Evolutionary conservation across 2,329 filamentous ascomycete genomes (phyloP).

Genomic region (Pestalotiopsis sp.): DNA sequence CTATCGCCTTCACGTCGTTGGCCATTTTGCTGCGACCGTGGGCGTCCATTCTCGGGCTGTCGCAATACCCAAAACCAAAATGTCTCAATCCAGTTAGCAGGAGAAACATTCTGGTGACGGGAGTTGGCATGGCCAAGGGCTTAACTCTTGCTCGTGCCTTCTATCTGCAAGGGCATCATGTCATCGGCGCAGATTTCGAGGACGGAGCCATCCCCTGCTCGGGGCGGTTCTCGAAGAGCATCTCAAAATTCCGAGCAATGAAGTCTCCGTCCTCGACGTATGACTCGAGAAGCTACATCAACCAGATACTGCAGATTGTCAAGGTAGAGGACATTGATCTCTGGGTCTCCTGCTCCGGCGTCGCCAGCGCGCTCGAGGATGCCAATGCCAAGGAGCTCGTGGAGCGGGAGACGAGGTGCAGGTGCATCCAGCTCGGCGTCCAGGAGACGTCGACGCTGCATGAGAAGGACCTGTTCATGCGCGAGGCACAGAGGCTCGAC

Average conservation of each 20-base stretch:
- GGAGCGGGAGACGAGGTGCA: conserved; percentile 59
- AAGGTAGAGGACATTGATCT: conserved; percentile 64
- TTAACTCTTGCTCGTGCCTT: conserved; percentile 68
- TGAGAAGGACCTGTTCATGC: conserved; percentile 67
- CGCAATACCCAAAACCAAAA: not conserved
- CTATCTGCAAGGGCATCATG: conserved; percentile 65
- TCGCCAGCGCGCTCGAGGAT: conserved; percentile 67
- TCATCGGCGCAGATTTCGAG: conserved; percentile 72
- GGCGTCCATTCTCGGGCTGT: not conserved
- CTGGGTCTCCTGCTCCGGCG: conserved; percentile 76
- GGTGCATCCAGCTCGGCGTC: conserved; percentile 65
- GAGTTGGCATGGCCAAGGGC: conserved; percentile 73
- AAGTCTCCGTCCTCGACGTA: conserved; percentile 30
- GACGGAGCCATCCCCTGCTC: conserved; percentile 46
- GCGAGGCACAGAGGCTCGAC: conserved; percentile 55
- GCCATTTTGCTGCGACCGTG: conserved; percentile 1
- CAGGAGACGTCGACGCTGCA: conserved; percentile 61
- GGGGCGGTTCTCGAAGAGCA: conserved; percentile 60
- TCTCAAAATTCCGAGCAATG: conserved; percentile 57
- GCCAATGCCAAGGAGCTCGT: conserved; percentile 65
- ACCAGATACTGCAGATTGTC: conserved; percentile 61
- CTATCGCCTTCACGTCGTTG: not conserved
- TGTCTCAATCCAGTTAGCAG: not conserved
- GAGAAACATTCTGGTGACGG: conserved; percentile 68
- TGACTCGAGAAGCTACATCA: conserved; percentile 53